Evolutionary conservation across 2,329 filamentous ascomycete genomes (phyloP).

Genomic region (Fusarium sp.): DNA sequence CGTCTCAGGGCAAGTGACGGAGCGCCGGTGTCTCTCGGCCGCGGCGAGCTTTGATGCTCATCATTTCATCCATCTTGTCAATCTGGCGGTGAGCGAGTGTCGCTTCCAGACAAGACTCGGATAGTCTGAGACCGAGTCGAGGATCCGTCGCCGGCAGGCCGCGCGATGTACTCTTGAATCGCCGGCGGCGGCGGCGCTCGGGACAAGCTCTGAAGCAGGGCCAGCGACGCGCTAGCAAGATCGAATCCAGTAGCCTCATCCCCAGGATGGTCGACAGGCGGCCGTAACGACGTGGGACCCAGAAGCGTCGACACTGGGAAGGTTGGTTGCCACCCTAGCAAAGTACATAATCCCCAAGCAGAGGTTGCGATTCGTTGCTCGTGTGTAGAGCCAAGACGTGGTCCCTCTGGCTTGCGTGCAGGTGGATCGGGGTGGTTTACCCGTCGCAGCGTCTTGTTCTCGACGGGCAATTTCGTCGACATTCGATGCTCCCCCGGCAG

Average conservation of each 20-base stretch:
- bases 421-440: constrained; percentile 45
- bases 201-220: constrained; percentile 12
- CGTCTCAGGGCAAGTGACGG: constrained; percentile 42
- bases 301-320: constrained; percentile 33
- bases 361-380: constrained; percentile 38
- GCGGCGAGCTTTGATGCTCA: constrained; percentile 44
- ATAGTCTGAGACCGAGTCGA: constrained; percentile 42
- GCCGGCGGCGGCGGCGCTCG: constrained; percentile 30
- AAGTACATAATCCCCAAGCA: constrained; percentile 26
- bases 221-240: constrained; percentile 31
- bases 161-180: constrained; percentile 28
- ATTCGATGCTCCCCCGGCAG: constrained; percentile 34
- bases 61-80: constrained; percentile 29
- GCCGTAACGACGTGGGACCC: constrained; percentile 15
- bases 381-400: constrained; percentile 38
- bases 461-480: constrained; percentile 34
- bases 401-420: constrained; percentile 44
- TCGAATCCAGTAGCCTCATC: constrained; percentile 39
- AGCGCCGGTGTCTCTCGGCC: constrained; percentile 38
- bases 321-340: constrained; percentile 39
- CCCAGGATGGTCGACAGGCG: constrained; percentile 32
- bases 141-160: constrained; percentile 37
- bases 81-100: constrained; percentile 51
- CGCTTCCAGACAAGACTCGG: constrained; percentile 27
- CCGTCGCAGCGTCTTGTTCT: constrained; percentile 38